These are phyloP conservation scores for Ustilago xerochloae DNA, from an alignment of 1,284 basidiomycete species.

Conservation along the genomic window DNA sequence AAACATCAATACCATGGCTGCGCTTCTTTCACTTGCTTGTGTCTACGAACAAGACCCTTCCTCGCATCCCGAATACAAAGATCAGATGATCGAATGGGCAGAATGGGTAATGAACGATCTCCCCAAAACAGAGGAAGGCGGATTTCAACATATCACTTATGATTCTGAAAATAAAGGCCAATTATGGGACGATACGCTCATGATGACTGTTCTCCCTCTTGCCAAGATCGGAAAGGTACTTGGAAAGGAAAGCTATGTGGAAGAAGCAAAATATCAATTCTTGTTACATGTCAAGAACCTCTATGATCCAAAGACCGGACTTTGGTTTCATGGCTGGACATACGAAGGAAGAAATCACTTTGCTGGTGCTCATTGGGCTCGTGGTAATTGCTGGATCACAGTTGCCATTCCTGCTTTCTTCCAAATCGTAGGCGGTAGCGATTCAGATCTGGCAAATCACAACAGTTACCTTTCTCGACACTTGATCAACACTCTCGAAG, in stretches of 20 bases:
- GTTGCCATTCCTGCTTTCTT: slow-evolving; percentile 76
- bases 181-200: slow-evolving; percentile 77
- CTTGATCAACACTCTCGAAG: slow-evolving; percentile 71
- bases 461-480: slow-evolving; percentile 64
- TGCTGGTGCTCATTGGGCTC: slow-evolving; percentile 74
- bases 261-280: slow-evolving; percentile 76
- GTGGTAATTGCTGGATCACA: slow-evolving; percentile 78
- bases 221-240: slow-evolving; percentile 76
- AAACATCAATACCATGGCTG: slow-evolving; percentile 78
- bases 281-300: slow-evolving; percentile 74
- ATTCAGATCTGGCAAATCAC: slow-evolving; percentile 9
- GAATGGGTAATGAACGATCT: slow-evolving; percentile 77
- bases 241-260: slow-evolving; percentile 73
- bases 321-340: slow-evolving; percentile 75
- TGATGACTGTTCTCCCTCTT: slow-evolving; percentile 75
- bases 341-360: slow-evolving; percentile 74
- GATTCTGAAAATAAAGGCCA: slow-evolving; percentile 73
- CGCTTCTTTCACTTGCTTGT: slow-evolving; percentile 74
- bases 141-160: slow-evolving; percentile 76
- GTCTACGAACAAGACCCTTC: slow-evolving; percentile 70
- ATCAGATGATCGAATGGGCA: slow-evolving; percentile 75
- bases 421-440: slow-evolving; percentile 68
- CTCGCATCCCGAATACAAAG: slow-evolving; percentile 67
- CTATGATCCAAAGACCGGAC: slow-evolving; percentile 71
- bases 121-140: slow-evolving; percentile 74